Conservation (phyloP, 306 rosid species). For the Morella rubra region DNA sequence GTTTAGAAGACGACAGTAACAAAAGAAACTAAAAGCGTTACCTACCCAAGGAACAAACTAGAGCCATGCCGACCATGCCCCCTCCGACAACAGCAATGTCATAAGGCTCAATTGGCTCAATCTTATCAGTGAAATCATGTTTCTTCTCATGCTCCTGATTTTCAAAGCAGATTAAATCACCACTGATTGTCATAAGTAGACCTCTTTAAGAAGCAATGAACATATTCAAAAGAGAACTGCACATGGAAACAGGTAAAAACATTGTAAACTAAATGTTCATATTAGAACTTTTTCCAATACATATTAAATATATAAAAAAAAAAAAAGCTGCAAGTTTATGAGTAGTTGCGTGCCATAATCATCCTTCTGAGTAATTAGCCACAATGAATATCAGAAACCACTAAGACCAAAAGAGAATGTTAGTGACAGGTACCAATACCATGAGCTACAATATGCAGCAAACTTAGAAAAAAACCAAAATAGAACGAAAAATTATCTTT, state of each 20-base stretch:
- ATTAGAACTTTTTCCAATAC: too few species aligned
- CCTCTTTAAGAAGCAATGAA: background rate
- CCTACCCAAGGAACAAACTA: conserved; percentile 95
- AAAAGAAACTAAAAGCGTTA: conserved; percentile 26
- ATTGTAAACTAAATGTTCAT: background rate
- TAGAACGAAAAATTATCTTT: background rate
- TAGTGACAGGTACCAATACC: background rate
- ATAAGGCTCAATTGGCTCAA: conserved; percentile 54
- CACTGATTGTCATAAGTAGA: background rate
- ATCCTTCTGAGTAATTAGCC: background rate
- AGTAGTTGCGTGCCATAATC: background rate
- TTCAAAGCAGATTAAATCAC: conserved; percentile 25
- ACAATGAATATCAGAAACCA: background rate
- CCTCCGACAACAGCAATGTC: conserved; percentile 97
- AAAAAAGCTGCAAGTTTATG: background rate
- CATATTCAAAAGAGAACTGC: background rate
- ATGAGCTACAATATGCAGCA: background rate
- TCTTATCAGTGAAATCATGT: conserved; percentile 27
- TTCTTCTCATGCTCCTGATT: conserved; percentile 53
- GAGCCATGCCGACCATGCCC: conserved; percentile 92
- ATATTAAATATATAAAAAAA: too few species aligned
- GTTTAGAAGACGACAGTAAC: background rate
- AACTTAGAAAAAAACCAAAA: background rate
- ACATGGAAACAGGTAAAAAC: background rate
- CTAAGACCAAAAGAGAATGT: background rate